Base-by-base conservation (phyloP, 2,329 filamentous ascomycete genomes). In the Aspergillus fumigatiaffinis region DNA sequence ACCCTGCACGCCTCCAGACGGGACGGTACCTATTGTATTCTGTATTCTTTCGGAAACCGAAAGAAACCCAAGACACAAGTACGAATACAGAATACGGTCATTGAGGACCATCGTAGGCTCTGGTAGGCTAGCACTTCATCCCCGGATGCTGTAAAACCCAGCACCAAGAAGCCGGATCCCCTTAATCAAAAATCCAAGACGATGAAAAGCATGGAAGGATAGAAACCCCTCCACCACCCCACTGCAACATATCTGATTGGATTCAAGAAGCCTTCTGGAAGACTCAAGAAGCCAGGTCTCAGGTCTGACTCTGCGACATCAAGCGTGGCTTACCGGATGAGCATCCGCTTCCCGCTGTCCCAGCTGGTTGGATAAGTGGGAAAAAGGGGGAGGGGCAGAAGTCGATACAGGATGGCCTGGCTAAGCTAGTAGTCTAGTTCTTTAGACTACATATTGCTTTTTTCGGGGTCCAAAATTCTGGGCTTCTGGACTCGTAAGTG, bases 261-360 rank as follows among this genome's bases (percentile, higher is more conserved):
- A 38, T 51, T 21, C 28, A 47, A 54, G 55, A 60, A 60, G 32
- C 51, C 59, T 62, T 62, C 60, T 60, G 51, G 56, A 61, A 62
- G 53, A 23, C 25, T 21, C 26, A 25, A 17, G 20, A 28, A 20
- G 48, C 50, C 35, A 38, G 21, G 41, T 20, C 41, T 44, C 35
- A 38, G 21, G 41, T 20, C 41, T 21, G 41, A 55, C 56, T 56
- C 51, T 59, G 52, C 46, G 53, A 57, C 60, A 54, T 42, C 55
- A 56, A 53, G 54, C 25, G 42, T 51, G 56, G 41, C 12, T 29
- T n/a, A 38, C 29, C 20, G 20, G 28, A 52, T 55, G 57, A 59
- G 58, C 56, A 49, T 50, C 52, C 32, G 21, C 48, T 20, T 44
- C 23, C 51, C 56, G 17, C 17, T 12, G 44, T 26, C 44, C 44